Evolutionary conservation across 1,139 yeast genomes (phyloP).

Genomic region (Hyphopichia burtonii): DNA sequence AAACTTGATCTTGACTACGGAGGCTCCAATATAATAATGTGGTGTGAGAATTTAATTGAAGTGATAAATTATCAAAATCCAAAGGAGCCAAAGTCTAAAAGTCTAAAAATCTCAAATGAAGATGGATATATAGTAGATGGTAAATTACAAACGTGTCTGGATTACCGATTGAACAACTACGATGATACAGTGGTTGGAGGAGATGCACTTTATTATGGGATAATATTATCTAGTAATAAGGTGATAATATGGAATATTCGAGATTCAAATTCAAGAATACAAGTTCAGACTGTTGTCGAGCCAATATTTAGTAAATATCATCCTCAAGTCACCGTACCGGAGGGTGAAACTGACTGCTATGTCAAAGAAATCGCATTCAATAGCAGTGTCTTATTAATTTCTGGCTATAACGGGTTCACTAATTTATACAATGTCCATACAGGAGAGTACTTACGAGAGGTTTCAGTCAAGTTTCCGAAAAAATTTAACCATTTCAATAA

Average conservation of each 20-base stretch:
- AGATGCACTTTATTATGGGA: conserved; percentile 40
- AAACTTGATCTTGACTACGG: conserved; percentile 54
- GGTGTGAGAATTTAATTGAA: conserved; percentile 22
- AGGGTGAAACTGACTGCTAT: conserved; percentile 7
- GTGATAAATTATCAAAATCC: conserved; percentile 23
- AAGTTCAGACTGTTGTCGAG: conserved; percentile 8
- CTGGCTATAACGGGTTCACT: conserved; percentile 63
- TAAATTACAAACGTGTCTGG: conserved; percentile 15
- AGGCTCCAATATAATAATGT: conserved; percentile 37
- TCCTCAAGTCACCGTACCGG: conserved; percentile 9
- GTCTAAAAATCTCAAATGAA: conserved; percentile 12
- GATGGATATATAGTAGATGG: conserved; percentile 18
- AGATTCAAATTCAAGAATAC: conserved; percentile 20
- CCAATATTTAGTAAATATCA: conserved; percentile 17
- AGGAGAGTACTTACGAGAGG: conserved; percentile 53
- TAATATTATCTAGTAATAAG: conserved; percentile 32
- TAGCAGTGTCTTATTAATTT: conserved; percentile 52
- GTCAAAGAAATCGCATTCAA: conserved; percentile 34
- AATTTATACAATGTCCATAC: conserved; percentile 62
- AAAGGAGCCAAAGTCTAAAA: conserved; percentile 1
- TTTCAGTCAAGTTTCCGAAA: conserved; percentile 46
- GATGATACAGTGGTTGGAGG: conserved; percentile 27
- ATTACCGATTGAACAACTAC: conserved; percentile 8
- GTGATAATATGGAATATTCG: conserved; percentile 44
- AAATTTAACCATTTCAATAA: conserved; percentile 25